Base-by-base conservation (phyloP, 2,329 filamentous ascomycete genomes). In the Corynespora cassiicola region DNA sequence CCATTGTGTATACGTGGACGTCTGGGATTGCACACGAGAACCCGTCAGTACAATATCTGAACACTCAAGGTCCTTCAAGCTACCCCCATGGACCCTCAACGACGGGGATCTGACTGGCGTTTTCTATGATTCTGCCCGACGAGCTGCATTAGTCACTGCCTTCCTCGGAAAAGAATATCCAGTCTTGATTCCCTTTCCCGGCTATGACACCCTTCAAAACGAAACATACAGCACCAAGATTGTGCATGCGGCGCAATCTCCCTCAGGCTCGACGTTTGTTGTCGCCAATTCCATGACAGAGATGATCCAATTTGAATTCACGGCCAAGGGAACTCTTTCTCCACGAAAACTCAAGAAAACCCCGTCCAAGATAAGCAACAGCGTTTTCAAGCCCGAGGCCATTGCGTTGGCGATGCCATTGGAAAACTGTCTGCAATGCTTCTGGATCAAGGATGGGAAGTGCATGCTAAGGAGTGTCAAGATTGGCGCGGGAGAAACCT, bases 231-330 rank as follows among this genome's bases (percentile, higher is more conserved):
- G 56, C 35, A 61, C 61, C 1, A 61, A 59, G 26, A 56, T 68
- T 14, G 48, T 68, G 5, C 56, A 65, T 27, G 63, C 62, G 7
- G 61, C 64, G 9, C 65, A 68, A 38, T 68, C 64, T 4, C 62
- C 63, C 3, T 64, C 61, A 3, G 63, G 62, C 7, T 39, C 49
- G 5, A 52, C 52, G 6, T 63, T 65, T 24, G 45, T 55, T 7
- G 50, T 62, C 22, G 56, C 57, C 24, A 69, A 67, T 35, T 56
- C 61, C n/a, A 63, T 62, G 56, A 62, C 56, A 5, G 62, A 69
- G 26, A 58, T 68, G n/a, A 58, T 65, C 20, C 45, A 68, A 30
- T 66, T 65, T 31, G 58, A 67, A 27, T 59, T 60, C 35, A 65
- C 52, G 15, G 28, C 56, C 25, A 59, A 55, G 36, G 57, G 56